A percentile compares a stretch with the other conserved stretches of the same genome.
These are phyloP conservation scores for Aspergillus texensis DNA, from an alignment of 2,329 filamentous ascomycete genomes.

Conservation along the genomic window DNA sequence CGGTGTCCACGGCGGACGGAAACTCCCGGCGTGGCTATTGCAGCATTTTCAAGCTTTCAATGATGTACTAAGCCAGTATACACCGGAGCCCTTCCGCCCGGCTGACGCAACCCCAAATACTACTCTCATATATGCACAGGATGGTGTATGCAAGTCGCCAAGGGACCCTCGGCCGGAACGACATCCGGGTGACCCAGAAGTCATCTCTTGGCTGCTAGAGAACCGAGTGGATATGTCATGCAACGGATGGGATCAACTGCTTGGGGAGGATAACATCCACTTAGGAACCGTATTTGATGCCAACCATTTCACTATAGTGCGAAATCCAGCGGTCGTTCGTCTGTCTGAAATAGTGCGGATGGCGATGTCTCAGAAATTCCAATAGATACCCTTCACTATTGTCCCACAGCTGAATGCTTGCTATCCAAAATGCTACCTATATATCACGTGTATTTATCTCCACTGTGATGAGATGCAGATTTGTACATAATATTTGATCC, in stretches of 20 bases:
- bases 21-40: constrained; percentile 51
- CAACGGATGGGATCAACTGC: constrained; percentile 50
- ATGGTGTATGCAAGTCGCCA: neutral
- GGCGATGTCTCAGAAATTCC: neutral
- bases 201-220: constrained; percentile 53
- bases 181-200: constrained; percentile 45
- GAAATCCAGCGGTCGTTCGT: neutral
- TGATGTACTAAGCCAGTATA: neutral
- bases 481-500: no score
- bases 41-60: constrained; percentile 46
- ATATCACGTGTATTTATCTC: no score
- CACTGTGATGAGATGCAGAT: no score
- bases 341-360: neutral
- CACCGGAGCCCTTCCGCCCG: neutral
- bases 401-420: no score
- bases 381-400: neutral
- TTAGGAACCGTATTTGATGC: constrained; percentile 29
- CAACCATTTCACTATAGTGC: constrained; percentile 37
- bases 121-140: constrained; percentile 1
- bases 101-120: neutral
- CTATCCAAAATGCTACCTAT: no score
- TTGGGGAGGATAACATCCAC: constrained; percentile 38
- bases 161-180: constrained; percentile 41
- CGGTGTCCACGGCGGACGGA: constrained; percentile 40
- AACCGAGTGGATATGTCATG: constrained; percentile 50